Base-by-base conservation (phyloP, 352 stramenopile species). In the Blastocystis sp. region DNA sequence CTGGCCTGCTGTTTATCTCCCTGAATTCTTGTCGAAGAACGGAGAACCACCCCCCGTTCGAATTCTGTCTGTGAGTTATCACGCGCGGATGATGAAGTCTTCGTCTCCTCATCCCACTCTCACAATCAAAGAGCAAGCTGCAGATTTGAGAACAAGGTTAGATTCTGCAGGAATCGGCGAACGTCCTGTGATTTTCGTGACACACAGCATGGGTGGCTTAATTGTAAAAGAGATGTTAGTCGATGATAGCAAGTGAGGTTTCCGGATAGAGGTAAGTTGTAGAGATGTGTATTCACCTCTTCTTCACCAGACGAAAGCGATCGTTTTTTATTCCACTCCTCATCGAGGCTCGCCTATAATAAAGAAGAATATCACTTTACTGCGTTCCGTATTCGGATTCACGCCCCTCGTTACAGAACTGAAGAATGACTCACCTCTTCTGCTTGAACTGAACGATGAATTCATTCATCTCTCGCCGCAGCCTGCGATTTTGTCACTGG, bases 171-270 rank as follows among this genome's bases (percentile, higher is more conserved):
- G 92, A 9, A 92, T 95, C 4, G 93, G 93, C 34, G 91, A 92
- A 39, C 93, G 93, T 7, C 93, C 93, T 0, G 93, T 95, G 7
- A 91, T 95, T 11, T 95, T 95, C 90, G 93, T 95, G 54, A 95
- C 93, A 4, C 93, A 95, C 82, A 95, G 92, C 87, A 92, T 95
- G n/a, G 93, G 93, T n/a, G 93, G 93, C 6, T 91, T 95, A 5
- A 81, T 95, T 43, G 81, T 95, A 9, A 95, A 95, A 87, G 93
- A 95, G 81, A 92, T 95, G 69, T 91, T 95, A 30, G 90, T 94
- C 37, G 91, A 94, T 56, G 92, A 92, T 0, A 59, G 65, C 18
- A 82, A 90, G 88, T 65, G 53, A 26, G 63, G 55, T 63, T n/a
- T 11, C 3, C 11, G 41, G n/a, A 30, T 13, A 4, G 20, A 4